phyloP scores from a whole-genome alignment of 257 asterid species.

The Jacaranda copaia region DNA sequence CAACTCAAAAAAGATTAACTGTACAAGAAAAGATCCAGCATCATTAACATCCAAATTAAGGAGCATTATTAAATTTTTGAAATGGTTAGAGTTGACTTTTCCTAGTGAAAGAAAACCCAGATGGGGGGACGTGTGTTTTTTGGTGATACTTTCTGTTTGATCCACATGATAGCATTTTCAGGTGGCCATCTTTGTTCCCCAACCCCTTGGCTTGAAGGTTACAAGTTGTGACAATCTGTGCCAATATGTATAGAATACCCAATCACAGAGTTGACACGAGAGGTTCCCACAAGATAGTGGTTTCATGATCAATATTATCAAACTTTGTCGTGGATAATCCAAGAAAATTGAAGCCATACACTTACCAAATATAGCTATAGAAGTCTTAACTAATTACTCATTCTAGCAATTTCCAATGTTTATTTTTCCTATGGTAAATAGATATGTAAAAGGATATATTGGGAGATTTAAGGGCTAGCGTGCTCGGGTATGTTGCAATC shows the following conservation, averaged over 20 bases:
- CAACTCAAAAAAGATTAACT: neutral
- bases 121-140: neutral
- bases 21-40: neutral
- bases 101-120: constrained; percentile 8
- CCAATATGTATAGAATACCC: neutral
- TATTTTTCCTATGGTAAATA: constrained; percentile 6
- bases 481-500: neutral
- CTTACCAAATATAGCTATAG: constrained; percentile 6
- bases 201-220: constrained; percentile 26
- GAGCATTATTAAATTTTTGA: neutral
- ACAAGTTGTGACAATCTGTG: constrained; percentile 15
- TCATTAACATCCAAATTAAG: constrained; percentile 22
- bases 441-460: neutral
- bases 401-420: constrained; percentile 18
- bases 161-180: constrained; percentile 29
- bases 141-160: neutral
- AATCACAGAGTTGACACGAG: constrained; percentile 12
- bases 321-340: constrained; percentile 41
- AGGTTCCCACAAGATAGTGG: constrained; percentile 35
- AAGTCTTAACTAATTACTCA: neutral
- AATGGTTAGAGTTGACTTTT: constrained; percentile 23
- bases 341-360: constrained; percentile 21
- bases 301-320: constrained; percentile 10
- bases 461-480: neutral
- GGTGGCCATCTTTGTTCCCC: constrained; percentile 43